Conservation (phyloP, 805 yeast species). For the Kodamaea kaohsiungensis region DNA sequence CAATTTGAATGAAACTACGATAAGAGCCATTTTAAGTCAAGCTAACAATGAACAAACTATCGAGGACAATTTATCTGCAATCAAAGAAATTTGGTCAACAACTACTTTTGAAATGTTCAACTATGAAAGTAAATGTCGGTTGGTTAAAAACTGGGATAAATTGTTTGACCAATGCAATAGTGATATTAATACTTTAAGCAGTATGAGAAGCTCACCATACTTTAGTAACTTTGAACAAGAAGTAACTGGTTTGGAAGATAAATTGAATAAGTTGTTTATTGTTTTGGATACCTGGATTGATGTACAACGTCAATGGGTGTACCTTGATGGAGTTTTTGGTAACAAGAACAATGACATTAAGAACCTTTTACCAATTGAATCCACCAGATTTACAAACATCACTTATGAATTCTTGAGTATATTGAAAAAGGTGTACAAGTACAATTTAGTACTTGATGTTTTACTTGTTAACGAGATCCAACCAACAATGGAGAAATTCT, state of each 20-base stretch:
- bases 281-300: constrained; percentile 76
- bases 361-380: constrained; percentile 67
- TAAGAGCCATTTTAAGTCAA: constrained; percentile 52
- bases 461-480: constrained; percentile 50
- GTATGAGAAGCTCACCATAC: constrained; percentile 72
- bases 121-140: constrained; percentile 50
- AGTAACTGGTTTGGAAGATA: constrained; percentile 54
- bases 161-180: constrained; percentile 59
- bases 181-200: constrained; percentile 59
- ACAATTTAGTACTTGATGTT: constrained; percentile 56
- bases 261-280: constrained; percentile 49
- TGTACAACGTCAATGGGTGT: constrained; percentile 86
- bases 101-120: constrained; percentile 53
- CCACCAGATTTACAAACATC: constrained; percentile 61
- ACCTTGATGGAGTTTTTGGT: constrained; percentile 76
- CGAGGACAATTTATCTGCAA: constrained; percentile 53
- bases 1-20: constrained; percentile 39
- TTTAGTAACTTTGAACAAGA: constrained; percentile 61
- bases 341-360: constrained; percentile 53
- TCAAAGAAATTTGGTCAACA: constrained; percentile 58
- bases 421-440: constrained; percentile 49
- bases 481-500: constrained; percentile 46
- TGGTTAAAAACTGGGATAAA: constrained; percentile 68
- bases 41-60: constrained; percentile 76
- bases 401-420: constrained; percentile 60